These are phyloP conservation scores for Paspalum notatum DNA, from an alignment of 176 grass and related monocot species.

Conservation along the genomic window DNA sequence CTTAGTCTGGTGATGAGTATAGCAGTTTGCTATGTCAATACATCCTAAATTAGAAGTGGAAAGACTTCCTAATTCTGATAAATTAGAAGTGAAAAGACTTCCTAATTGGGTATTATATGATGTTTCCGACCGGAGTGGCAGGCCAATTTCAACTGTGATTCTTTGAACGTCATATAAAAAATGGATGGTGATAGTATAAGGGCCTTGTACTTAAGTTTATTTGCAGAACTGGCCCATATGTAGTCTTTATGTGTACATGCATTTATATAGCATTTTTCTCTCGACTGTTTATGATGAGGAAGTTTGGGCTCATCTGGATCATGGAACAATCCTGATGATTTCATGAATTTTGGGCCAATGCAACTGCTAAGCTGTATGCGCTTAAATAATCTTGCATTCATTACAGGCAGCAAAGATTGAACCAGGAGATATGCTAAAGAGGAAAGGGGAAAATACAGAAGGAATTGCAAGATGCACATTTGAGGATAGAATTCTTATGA, in stretches of 20 bases:
- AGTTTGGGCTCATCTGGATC: not conserved
- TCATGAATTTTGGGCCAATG: not conserved
- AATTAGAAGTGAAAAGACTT: not conserved
- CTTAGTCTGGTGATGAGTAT: not conserved
- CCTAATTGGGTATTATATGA: no score
- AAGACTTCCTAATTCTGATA: not conserved
- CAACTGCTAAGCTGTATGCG: not conserved
- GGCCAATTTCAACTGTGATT: no score
- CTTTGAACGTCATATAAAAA: no score
- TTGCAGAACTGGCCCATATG: not conserved
- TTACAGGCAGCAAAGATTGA: slow-evolving; percentile 83
- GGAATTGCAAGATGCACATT: slow-evolving; percentile 97
- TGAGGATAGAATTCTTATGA: slow-evolving; percentile 98
- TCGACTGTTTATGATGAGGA: not conserved
- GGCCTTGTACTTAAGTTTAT: not conserved
- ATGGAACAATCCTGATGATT: not conserved
- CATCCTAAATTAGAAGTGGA: not conserved
- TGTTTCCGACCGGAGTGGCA: no score
- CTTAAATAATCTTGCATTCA: slow-evolving; percentile 21
- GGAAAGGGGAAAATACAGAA: slow-evolving; percentile 75
- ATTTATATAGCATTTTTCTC: not conserved
- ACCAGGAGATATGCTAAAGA: slow-evolving; percentile 61
- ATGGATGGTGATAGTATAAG: no score
- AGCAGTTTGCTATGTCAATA: not conserved
- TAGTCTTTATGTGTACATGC: not conserved